A percentile compares a stretch with the other conserved stretches of the same genome.
Conservation (phyloP, 2,329 filamentous ascomycete genomes). For the Malbranchea cinnamomea region DNA sequence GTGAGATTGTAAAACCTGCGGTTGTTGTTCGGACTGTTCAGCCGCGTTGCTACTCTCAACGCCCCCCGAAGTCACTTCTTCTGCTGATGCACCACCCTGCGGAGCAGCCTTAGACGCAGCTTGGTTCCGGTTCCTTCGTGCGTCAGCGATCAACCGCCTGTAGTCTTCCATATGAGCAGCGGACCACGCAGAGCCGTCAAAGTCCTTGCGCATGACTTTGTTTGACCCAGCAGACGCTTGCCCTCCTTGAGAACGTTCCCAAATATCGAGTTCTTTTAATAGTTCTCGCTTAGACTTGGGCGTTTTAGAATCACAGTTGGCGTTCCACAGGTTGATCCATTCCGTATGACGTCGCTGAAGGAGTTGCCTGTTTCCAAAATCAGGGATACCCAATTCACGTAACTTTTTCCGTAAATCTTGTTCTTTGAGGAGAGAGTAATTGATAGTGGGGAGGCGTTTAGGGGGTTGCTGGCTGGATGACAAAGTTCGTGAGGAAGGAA, state of each 20-base stretch:
- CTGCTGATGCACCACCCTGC: no score
- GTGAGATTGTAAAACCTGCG: no score
- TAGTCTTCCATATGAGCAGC: constrained; percentile 60
- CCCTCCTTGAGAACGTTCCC: constrained; percentile 72
- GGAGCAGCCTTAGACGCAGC: no score
- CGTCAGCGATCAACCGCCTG: constrained; percentile 62
- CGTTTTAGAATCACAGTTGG: constrained; percentile 73
- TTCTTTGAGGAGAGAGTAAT: constrained; percentile 80
- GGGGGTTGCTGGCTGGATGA: constrained; percentile 19
- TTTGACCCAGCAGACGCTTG: constrained; percentile 17
- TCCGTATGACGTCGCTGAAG: constrained; percentile 74
- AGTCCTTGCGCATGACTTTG: constrained; percentile 70
- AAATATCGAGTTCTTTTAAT: constrained; percentile 62
- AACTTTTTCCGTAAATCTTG: constrained; percentile 64
- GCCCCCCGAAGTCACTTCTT: no score
- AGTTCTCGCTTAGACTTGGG: constrained; percentile 59
- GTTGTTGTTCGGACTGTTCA: no score
- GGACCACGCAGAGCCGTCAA: constrained; percentile 66
- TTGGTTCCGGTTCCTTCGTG: constrained; percentile 43
- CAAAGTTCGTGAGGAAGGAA: background rate
- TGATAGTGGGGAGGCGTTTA: constrained; percentile 64
- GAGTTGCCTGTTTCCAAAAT: constrained; percentile 49
- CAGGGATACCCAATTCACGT: constrained; percentile 61
- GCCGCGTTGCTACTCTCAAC: no score
- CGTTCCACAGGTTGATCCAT: constrained; percentile 93